These are phyloP conservation scores for Chamaenerion angustifolium DNA, from an alignment of 345 rosid genomes.

Conservation along the genomic window DNA sequence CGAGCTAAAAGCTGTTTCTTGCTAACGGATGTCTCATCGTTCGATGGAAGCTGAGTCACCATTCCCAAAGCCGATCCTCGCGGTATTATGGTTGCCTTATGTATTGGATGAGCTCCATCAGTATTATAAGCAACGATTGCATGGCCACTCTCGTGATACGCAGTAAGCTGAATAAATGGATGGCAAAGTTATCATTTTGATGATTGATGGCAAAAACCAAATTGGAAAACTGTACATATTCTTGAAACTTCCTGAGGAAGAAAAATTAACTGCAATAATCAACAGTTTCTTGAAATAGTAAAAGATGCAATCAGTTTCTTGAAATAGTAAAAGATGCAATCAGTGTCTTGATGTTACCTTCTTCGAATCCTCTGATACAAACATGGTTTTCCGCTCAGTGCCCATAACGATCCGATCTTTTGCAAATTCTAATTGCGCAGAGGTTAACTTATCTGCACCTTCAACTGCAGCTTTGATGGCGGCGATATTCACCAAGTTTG, in stretches of 20 bases:
- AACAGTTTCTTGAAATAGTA: no score
- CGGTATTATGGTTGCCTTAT: constrained; percentile 96
- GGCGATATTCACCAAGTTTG: constrained; percentile 92
- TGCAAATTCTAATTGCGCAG: constrained; percentile 78
- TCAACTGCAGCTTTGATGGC: constrained; percentile 99
- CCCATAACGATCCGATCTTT: constrained; percentile 95
- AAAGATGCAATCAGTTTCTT: no score
- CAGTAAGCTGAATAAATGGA: constrained; percentile 56
- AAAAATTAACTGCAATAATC: no score
- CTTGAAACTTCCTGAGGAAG: no score
- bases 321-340: no score
- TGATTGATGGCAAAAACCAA: neutral
- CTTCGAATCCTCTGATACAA: constrained; percentile 88
- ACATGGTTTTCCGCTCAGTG: constrained; percentile 94
- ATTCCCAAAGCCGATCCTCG: constrained; percentile 98
- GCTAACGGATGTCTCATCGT: constrained; percentile 90
- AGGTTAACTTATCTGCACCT: constrained; percentile 66
- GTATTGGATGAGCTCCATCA: constrained; percentile 87
- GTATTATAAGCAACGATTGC: constrained; percentile 90
- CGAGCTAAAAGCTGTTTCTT: constrained; percentile 91
- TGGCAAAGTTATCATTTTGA: no score
- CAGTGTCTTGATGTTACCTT: constrained; percentile 35
- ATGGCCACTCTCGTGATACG: constrained; percentile 98
- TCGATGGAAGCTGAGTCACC: constrained; percentile 97
- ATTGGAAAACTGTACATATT: neutral